phyloP scores from a whole-genome alignment of 2,329 filamentous ascomycete species.

The Kalmusia sp. region DNA sequence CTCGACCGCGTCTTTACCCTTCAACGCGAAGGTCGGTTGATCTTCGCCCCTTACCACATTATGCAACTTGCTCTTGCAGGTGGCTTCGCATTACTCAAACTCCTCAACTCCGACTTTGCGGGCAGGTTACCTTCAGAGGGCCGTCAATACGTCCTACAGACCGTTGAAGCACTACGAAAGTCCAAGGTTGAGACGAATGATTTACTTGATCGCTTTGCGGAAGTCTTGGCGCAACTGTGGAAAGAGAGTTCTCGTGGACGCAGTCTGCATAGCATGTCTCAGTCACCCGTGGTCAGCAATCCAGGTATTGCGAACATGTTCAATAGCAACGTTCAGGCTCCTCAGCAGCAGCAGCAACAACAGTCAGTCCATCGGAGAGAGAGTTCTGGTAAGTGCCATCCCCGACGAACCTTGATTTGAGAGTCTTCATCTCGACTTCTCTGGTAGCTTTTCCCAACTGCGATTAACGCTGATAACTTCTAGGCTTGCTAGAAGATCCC shows the following conservation, averaged over 20 bases:
- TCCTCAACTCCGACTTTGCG: conserved; percentile 78
- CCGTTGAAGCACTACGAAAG: conserved; percentile 72
- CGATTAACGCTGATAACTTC: background rate
- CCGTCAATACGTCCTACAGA: conserved; percentile 72
- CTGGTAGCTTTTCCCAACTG: background rate
- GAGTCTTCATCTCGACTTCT: background rate
- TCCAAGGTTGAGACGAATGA: conserved; percentile 81
- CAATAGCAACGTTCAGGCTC: conserved; percentile 29
- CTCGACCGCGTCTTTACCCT: conserved; percentile 67
- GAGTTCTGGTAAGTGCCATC: conserved; percentile 19
- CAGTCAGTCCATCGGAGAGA: conserved; percentile 30
- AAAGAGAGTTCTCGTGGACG: conserved; percentile 60
- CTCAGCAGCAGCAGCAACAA: conserved; percentile 25
- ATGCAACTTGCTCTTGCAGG: conserved; percentile 87
- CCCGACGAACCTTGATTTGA: background rate
- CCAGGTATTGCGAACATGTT: conserved; percentile 41
- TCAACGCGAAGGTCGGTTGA: conserved; percentile 62
- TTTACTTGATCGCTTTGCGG: conserved; percentile 78
- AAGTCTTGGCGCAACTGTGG: conserved; percentile 89
- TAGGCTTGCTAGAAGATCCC: conserved; percentile 66
- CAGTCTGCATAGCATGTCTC: conserved; percentile 45
- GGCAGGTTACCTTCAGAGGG: conserved; percentile 69
- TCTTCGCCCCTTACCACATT: conserved; percentile 76
- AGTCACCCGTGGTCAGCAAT: conserved; percentile 44
- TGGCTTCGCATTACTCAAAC: conserved; percentile 77